Evolutionary conservation across 2,329 filamentous ascomycete species (phyloP), one percentile per base, ranked within the genome.

Genomic region (Ilyonectria robusta): DNA sequence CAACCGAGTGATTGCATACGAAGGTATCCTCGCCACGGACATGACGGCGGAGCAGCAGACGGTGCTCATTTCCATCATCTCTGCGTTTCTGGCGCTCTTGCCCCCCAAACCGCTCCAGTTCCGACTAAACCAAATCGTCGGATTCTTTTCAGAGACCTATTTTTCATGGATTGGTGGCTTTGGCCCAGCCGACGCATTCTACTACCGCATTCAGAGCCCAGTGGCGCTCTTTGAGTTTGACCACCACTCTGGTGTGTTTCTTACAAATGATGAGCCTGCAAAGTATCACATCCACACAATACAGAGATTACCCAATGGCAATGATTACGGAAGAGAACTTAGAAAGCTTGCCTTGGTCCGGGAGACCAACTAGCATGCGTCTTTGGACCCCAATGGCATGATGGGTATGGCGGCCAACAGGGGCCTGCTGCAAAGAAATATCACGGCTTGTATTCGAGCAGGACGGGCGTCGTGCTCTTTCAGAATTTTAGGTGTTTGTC

Each of bases 251-350:
- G 92, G 93, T 0, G 93, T 95, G 0, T 95, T 94, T 72, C 78
- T 95, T 74, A 89, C 86, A 1, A 95, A 94, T 76, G 84, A 84
- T 55, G 88, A 93, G 78, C 93, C 93, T 0, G 90, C 89, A 33
- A 93, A 92, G 79, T 95, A 93, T 73, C 93, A 95, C 73, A 92
- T 93, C 26, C 93, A 95, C 77, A 95, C 93, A 0, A 80, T 94
- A 57, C 80, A 93, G 69, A 81, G 93, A 40, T 91, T 88, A 35
- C 93, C 93, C 0, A 95, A 95, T 78, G 89, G 82, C 0, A 93
- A 93, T 0, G 93, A 95, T 76, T 95, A 95, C 77, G 93, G 93
- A 0, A 87, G 84, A 79, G 86, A 40, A 15, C 9, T 40, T 4
- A 40, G 23, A 4, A 23, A 21, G 21, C 21, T 21, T 21, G 21